Conservation (phyloP, 768 basidiomycete species). For the Pholiota microspora region DNA sequence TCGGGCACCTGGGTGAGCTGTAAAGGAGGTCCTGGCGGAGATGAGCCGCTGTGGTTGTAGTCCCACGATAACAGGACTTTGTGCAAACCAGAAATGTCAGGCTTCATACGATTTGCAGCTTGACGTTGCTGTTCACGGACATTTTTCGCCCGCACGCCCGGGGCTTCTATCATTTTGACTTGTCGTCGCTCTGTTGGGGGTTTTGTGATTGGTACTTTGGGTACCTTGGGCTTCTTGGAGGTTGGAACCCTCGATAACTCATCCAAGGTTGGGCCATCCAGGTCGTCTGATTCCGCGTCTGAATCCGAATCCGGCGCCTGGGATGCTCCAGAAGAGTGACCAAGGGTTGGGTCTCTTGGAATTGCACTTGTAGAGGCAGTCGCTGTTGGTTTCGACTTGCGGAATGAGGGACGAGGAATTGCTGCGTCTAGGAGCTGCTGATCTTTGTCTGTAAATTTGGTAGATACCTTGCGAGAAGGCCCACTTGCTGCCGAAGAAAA, state of each 20-base stretch:
- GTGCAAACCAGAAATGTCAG: slow-evolving; percentile 80
- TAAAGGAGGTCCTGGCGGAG: slow-evolving; percentile 54
- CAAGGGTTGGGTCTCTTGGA: slow-evolving; percentile 28
- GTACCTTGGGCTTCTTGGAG: slow-evolving; percentile 36
- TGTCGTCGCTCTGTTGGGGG: slow-evolving; percentile 59
- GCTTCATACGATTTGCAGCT: slow-evolving; percentile 70
- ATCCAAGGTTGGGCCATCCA: slow-evolving; percentile 23
- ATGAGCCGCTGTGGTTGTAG: slow-evolving; percentile 63
- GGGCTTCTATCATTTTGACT: slow-evolving; percentile 60
- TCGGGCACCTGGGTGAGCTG: slow-evolving; percentile 52
- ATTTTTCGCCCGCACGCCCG: slow-evolving; percentile 42
- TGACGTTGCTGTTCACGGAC: slow-evolving; percentile 60
- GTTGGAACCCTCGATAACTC: slow-evolving; percentile 1
- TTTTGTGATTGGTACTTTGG: slow-evolving; percentile 55
- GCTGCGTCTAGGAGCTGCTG: slow-evolving; percentile 34
- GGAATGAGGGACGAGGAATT: slow-evolving; percentile 40
- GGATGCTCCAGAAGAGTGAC: slow-evolving; percentile 33
- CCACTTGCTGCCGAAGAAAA: slow-evolving; percentile 3
- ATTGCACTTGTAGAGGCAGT: slow-evolving; percentile 9
- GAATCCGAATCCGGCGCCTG: slow-evolving; percentile 27
- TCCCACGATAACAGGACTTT: slow-evolving; percentile 82
- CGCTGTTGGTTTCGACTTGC: slow-evolving; percentile 21
- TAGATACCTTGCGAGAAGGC: slow-evolving; percentile 14
- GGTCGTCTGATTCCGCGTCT: slow-evolving; percentile 40
- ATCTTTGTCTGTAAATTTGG: slow-evolving; percentile 26